Evolutionary conservation across 495 filamentous ascomycete genomes (phyloP), one percentile per base, ranked within the genome.

Genomic region (Haplographium delicatum): DNA sequence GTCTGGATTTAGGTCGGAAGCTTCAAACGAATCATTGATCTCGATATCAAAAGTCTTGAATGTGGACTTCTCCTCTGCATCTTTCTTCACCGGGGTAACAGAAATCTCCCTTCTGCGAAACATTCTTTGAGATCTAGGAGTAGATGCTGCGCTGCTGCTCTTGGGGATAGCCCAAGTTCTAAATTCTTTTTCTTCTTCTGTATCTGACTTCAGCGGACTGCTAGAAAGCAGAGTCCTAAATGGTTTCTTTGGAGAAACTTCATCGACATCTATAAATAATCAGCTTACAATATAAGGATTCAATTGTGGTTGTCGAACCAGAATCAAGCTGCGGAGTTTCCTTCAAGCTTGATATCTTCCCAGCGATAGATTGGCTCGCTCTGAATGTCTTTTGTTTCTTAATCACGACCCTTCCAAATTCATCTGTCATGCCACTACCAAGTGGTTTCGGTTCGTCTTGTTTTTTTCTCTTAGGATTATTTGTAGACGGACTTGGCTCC

Each of bases 381-480:
- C 15, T 50, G 13, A 2, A 19, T 20, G 35, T 47, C 37, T 43
- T 54, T 19, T 1, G 1, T 27, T 48, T 59, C 47, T 54, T 59
- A 8, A 15, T 26, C 16, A 35, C 24, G 0, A 35, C 30, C 24
- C 41, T 23, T 13, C 56, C 56, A 30, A 43, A 44, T 18, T 0
- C 13, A 51, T 59, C 56, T 9, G 33, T 18, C 50, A 58, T 58
- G 10, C 50, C 47, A 22, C 11, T 38, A 13, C 54, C 54, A 34
- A 47, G 35, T n/a, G 9, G 20, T 7, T 43, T 37, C 5, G 20
- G n/a, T 3, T 47, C 43, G 22, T 46, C 41, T 16, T 42, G 41
- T 8, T 16, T 16, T 22, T 39, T 50, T 24, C 47, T 50, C 46
- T 50, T 50, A 0, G 40, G 50, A 38, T 43, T 53, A 2, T 25